Base-by-base conservation (phyloP, 495 filamentous ascomycete species). In the Talaromyces borbonicus region DNA sequence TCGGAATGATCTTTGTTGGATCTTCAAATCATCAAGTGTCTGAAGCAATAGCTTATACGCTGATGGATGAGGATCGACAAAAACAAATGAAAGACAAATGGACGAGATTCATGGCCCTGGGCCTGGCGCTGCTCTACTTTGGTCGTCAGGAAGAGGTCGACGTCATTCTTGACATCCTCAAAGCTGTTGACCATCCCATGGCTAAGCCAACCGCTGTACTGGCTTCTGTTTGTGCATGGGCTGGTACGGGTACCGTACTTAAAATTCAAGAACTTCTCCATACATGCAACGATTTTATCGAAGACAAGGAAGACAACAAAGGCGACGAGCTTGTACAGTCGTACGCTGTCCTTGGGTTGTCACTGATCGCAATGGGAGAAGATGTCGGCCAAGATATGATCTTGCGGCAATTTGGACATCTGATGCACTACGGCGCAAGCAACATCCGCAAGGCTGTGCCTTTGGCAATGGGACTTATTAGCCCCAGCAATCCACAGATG, bases 331-430 rank as follows among this genome's bases (percentile, higher is more conserved):
- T 97, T 35, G 79, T 90, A 39, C 92, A 99, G 59, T 83, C 89
- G 4, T 99, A 99, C 62, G 93, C 92, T 48, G 90, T 97, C 14
- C 72, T 99, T 37, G 93, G 93, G 52, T 75, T 99, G 24, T 87
- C 88, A 24, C 71, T 99, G 31, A 89, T 99, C 46, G 84, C 92
- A 15, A 97, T 97, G 92, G 92, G 92, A 48, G 92, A 99, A 65
- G 93, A 99, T 37, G 81, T 97, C 50, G 93, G 93, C 7, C 90
- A 97, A 61, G 92, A 99, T 55, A 99, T 99, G 92, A 88, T 96
- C 38, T 75, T 99, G 19, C 81, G 92, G 32, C 90, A 95, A 54
- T 97, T 99, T 56, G 92, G 90, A 41, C 92, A 99, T 60, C 73
- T 99, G 27, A 99, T 99, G 92, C 92, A 99, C 68, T 99, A 99